Base-by-base conservation (phyloP, 441 rosid species). In the Pelargonium fulgidum region DNA sequence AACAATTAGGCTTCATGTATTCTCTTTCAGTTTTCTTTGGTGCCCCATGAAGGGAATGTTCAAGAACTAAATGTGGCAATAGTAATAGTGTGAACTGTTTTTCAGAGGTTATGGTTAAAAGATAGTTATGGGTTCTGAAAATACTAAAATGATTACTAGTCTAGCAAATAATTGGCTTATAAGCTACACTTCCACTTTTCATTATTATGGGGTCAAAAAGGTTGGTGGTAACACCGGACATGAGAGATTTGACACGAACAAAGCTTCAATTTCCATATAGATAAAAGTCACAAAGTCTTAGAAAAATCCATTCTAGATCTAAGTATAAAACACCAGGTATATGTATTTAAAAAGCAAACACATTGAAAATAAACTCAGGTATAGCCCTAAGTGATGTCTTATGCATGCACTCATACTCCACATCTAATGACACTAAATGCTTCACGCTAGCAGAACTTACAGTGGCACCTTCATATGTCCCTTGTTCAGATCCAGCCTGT, bases 381-480 rank as follows among this genome's bases (percentile, higher is more conserved):
- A 11, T 61, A 61, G 26, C 16, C 9, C 2, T 24, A 12, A 61
- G 1, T 7, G 16, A 52, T 4, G 64, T 22, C 64, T 20, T 11
- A 10, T 20, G 64, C 33, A 59, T 59, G 64, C 64, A 24, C 64
- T 24, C 64, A 61, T 12, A 29, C 36, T 20, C 36, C 64, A 22
- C 12, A 24, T 20, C 64, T 24, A 12, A 61, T 61, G 41, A 12
- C 8, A 11, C 26, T 61, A 61, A 20, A 61, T 24, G 29, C 64
- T 61, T 61, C n/a, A 5, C 12, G 36, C 9, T 20, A 22, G 36
- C 12, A 61, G 39, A 73, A 90, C 99, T 87, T 83, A 94, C 98
- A 70, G 98, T 94, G 78, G 99, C 99, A 45, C 98, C 99, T 83
- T 94, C 99, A 85, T 67, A 94, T 66, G 89, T 86, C 85, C 93